Evolutionary conservation across 1,284 basidiomycete species (phyloP).

Genomic region (Volvariella surrecta): DNA sequence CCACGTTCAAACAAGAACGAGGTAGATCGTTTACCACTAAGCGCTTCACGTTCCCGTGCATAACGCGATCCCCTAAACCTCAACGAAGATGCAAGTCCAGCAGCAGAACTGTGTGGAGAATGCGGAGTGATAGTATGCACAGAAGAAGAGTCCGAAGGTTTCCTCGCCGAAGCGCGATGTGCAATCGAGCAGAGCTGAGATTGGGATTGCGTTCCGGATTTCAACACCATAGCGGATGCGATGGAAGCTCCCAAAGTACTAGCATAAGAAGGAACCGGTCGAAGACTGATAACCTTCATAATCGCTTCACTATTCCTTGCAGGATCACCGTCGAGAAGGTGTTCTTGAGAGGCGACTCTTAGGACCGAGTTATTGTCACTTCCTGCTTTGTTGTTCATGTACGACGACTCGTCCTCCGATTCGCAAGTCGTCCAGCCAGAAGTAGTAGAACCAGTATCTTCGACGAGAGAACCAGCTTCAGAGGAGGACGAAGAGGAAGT

Average conservation of each 20-base stretch:
- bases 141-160: constrained; percentile 48
- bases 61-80: constrained; percentile 6
- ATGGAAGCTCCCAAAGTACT: constrained; percentile 27
- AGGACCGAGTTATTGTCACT: constrained; percentile 10
- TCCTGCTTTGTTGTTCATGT: constrained; percentile 15
- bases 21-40: constrained; percentile 19
- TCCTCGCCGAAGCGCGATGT: constrained; percentile 22
- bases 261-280: constrained; percentile 32
- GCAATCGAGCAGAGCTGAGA: too few species aligned
- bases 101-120: constrained; percentile 13
- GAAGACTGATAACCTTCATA: not conserved
- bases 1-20: constrained; percentile 15
- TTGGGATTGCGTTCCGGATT: constrained; percentile 13
- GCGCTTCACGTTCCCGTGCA: constrained; percentile 13
- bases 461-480: constrained; percentile 52
- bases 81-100: constrained; percentile 12
- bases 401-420: constrained; percentile 34
- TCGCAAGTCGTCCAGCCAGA: constrained; percentile 43
- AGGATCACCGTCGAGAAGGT: not conserved
- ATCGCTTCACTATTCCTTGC: constrained; percentile 4
- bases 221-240: constrained; percentile 15
- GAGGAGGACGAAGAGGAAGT: constrained; percentile 39
- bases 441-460: constrained; percentile 55
- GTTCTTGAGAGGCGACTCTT: not conserved
- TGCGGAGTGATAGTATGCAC: constrained; percentile 35